phyloP scores from a whole-genome alignment of 108 stramenopile genomes.

The Conticribra guillardii region DNA sequence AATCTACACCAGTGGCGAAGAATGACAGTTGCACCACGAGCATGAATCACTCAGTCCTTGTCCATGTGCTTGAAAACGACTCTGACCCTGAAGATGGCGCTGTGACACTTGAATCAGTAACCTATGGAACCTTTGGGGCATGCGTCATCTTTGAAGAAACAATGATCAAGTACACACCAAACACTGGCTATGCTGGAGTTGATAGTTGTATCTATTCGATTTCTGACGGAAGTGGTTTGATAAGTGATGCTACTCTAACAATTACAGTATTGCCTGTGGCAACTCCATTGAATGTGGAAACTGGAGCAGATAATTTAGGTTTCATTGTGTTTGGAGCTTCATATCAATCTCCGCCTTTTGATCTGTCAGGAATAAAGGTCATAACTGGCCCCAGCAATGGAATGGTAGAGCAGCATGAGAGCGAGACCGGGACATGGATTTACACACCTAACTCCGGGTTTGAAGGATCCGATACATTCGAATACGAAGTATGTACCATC shows the following conservation, averaged over 20 bases:
- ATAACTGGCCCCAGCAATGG: background rate
- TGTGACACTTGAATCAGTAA: background rate
- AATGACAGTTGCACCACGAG: slow-evolving; percentile 7
- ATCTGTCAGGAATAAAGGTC: background rate
- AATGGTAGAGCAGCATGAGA: background rate
- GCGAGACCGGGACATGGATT: background rate
- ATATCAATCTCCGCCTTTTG: background rate
- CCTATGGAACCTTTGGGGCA: background rate
- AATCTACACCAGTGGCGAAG: background rate
- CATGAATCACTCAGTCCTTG: background rate
- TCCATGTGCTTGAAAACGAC: slow-evolving; percentile 17
- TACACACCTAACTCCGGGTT: background rate
- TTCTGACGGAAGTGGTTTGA: background rate
- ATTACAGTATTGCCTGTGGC: slow-evolving; percentile 7
- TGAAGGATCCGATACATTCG: background rate
- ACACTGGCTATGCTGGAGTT: slow-evolving; percentile 1
- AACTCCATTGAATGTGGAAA: background rate
- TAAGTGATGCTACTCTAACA: slow-evolving; percentile 1
- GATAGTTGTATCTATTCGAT: slow-evolving; percentile 13
- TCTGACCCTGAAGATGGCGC: background rate
- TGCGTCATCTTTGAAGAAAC: background rate
- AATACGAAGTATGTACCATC: background rate
- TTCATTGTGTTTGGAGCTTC: background rate
- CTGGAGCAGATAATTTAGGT: background rate
- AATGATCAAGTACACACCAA: slow-evolving; percentile 17